phyloP scores from a whole-genome alignment of 306 rosid genomes.

The Hylodesmum podocarpum region DNA sequence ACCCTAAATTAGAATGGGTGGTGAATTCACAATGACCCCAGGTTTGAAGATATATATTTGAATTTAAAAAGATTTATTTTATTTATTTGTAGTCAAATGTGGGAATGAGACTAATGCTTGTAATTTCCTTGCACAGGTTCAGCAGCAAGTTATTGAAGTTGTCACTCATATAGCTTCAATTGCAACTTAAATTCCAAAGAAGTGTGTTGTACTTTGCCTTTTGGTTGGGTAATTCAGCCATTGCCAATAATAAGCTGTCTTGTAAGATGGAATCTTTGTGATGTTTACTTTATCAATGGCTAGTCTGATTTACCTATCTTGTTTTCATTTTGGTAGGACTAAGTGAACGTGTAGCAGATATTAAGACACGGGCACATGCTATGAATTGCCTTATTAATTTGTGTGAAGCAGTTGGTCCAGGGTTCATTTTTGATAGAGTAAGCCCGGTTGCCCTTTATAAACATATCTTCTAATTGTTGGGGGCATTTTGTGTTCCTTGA shows the following conservation, averaged over 20 bases:
- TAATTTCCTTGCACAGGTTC: constrained; percentile 66
- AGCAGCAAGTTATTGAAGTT: constrained; percentile 94
- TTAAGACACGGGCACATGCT: constrained; percentile 88
- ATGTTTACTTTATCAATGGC: not conserved
- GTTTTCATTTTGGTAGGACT: constrained; percentile 57
- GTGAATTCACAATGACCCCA: constrained; percentile 98
- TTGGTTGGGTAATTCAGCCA: constrained; percentile 50
- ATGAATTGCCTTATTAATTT: constrained; percentile 92
- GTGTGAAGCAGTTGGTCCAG: constrained; percentile 97
- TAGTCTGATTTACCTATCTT: not conserved
- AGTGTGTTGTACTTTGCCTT: constrained; percentile 91
- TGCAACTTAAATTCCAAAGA: constrained; percentile 80
- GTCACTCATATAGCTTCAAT: constrained; percentile 69
- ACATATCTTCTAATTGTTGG: too few relatives aligned
- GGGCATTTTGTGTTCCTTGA: too few relatives aligned
- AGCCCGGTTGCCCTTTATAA: too few relatives aligned
- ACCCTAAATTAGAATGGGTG: too few relatives aligned
- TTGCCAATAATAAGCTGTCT: not conserved
- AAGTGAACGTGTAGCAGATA: constrained; percentile 98
- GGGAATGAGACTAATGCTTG: constrained; percentile 11
- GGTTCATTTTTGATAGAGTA: too few relatives aligned
- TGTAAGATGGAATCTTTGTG: not conserved
- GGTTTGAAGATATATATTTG: constrained; percentile 52
- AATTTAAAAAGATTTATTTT: constrained; percentile 1
- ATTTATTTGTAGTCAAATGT: not conserved